Conservation (phyloP, 2,329 filamentous ascomycete genomes). For the Furcasterigmium sp. region DNA sequence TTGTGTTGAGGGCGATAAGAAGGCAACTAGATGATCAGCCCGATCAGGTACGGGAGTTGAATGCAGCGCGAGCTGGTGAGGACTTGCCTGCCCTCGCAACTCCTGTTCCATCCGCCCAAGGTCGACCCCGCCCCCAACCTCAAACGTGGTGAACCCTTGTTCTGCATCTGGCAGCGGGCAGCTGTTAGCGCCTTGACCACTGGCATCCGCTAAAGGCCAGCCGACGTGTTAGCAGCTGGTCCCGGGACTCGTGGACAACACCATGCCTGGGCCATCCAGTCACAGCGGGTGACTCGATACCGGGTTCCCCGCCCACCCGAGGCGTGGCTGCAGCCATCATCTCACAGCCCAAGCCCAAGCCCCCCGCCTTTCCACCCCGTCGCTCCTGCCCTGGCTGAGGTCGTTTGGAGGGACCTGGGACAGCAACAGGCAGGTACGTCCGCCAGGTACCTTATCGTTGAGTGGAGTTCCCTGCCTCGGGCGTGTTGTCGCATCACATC, state of each 20-base stretch:
- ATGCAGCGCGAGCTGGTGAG: background rate
- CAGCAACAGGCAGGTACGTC: background rate
- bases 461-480: too few relatives aligned
- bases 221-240: background rate
- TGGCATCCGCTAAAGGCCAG: background rate
- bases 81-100: background rate
- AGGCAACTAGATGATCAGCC: too few relatives aligned
- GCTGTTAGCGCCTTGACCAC: conserved; percentile 1
- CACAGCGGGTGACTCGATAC: too few relatives aligned
- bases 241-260: background rate
- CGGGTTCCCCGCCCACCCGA: background rate
- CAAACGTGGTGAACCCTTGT: background rate
- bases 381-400: background rate
- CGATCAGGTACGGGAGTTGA: too few relatives aligned
- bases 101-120: background rate
- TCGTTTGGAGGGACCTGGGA: too few relatives aligned
- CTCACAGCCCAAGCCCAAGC: background rate
- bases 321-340: background rate
- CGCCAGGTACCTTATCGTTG: background rate
- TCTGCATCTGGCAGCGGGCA: conserved; percentile 4
- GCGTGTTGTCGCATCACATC: too few relatives aligned
- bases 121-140: background rate
- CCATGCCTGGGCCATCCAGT: too few relatives aligned
- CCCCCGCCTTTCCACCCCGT: background rate
- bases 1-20: background rate